Percentiles rank a stretch among this genome's conserved stretches.
Conservation (phyloP, 768 basidiomycete genomes). For the Stropharia rugosoannulata region DNA sequence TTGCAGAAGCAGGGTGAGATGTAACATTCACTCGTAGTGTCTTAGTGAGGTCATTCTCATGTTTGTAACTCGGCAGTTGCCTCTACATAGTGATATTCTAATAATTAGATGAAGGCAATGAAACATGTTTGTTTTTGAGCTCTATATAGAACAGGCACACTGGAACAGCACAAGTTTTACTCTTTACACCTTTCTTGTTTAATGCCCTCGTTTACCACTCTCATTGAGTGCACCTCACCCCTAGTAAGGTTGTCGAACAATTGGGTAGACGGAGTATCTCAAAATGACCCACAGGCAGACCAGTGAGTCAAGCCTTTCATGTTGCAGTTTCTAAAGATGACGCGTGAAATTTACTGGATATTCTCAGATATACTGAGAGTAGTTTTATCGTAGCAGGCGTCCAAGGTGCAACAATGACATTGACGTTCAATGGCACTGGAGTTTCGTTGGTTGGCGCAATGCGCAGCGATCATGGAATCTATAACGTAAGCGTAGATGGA, state of each 20-base stretch:
- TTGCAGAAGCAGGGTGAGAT: too few species aligned
- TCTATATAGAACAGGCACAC: too few species aligned
- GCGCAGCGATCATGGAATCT: slow-evolving; percentile 17
- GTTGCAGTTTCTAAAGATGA: too few species aligned
- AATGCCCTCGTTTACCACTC: neutral
- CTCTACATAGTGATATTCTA: too few species aligned
- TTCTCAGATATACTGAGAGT: slow-evolving; percentile 32
- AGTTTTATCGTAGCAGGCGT: slow-evolving; percentile 33
- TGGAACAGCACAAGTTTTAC: neutral
- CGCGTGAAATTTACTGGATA: neutral
- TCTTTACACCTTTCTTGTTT: neutral
- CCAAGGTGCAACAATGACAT: slow-evolving; percentile 19
- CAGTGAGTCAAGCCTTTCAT: neutral
- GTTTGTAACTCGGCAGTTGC: too few species aligned
- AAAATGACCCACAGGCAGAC: neutral
- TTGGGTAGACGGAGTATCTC: neutral
- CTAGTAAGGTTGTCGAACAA: neutral
- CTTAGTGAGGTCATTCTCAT: too few species aligned
- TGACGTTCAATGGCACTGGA: slow-evolving; percentile 35
- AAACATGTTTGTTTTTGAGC: too few species aligned
- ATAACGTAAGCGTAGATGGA: slow-evolving; percentile 15
- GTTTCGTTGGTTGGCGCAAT: slow-evolving; percentile 17
- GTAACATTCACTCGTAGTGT: too few species aligned
- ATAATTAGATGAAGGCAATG: too few species aligned
- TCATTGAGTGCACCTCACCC: slow-evolving; percentile 1